A percentile compares a stretch with the other conserved stretches of the same genome.
These are phyloP conservation scores for Coniella lustricola DNA, from an alignment of 2,329 filamentous ascomycete species.

Conservation along the genomic window DNA sequence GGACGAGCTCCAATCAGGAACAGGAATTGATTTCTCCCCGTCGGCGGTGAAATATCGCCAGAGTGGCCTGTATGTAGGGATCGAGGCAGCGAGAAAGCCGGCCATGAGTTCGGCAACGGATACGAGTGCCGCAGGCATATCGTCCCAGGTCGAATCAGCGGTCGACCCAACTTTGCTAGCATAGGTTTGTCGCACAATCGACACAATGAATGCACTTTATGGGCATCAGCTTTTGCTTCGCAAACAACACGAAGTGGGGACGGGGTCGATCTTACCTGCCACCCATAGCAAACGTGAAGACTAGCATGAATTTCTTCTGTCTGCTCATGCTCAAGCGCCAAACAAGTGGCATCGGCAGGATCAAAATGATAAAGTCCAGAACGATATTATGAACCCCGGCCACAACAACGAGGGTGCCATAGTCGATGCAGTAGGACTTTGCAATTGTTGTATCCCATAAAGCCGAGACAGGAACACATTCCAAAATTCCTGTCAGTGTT, in stretches of 20 bases:
- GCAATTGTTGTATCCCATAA: neutral
- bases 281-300: conserved; percentile 14
- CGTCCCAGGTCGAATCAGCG: conserved; percentile 17
- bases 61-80: conserved; percentile 18
- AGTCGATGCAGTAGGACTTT: neutral
- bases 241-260: neutral
- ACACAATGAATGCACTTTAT: conserved; percentile 17
- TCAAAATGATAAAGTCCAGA: conserved; percentile 12
- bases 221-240: no score
- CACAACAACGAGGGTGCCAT: neutral
- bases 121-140: conserved; percentile 11
- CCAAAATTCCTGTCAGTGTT: neutral
- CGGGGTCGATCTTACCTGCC: no score
- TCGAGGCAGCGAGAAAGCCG: conserved; percentile 16
- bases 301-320: conserved; percentile 8
- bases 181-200: no score
- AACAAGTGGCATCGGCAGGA: conserved; percentile 14
- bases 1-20: no score
- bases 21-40: no score
- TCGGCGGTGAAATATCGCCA: no score
- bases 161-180: conserved; percentile 11
- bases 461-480: neutral
- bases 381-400: conserved; percentile 12
- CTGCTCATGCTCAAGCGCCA: conserved; percentile 10
- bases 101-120: conserved; percentile 13